Evolutionary conservation across 2,329 filamentous ascomycete species (phyloP).

Genomic region (Aaosphaeria arxii): DNA sequence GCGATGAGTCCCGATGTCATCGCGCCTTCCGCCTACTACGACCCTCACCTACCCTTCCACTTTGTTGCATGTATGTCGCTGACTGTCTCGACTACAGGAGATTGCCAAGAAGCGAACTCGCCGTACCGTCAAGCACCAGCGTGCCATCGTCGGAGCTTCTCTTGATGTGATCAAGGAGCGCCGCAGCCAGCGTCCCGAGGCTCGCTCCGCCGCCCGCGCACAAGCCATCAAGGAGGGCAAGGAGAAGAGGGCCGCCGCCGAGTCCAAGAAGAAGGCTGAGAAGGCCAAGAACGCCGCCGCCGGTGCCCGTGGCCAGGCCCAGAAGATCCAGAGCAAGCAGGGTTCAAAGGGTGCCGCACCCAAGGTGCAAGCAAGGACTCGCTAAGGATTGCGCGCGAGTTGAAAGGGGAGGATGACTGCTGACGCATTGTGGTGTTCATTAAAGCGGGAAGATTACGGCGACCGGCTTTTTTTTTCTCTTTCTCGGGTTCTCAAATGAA

Average conservation of each 20-base stretch:
- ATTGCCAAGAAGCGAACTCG: constrained; percentile 99
- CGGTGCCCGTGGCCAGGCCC: constrained; percentile 72
- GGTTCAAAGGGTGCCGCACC: constrained; percentile 83
- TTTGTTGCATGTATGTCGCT: too few relatives aligned
- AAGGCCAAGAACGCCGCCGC: constrained; percentile 89
- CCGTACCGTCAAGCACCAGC: constrained; percentile 97
- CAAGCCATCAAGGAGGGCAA: constrained; percentile 96
- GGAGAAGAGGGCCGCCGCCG: constrained; percentile 90
- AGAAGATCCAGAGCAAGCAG: constrained; percentile 92
- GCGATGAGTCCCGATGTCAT: too few relatives aligned
- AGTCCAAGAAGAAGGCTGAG: constrained; percentile 96
- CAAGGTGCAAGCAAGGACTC: constrained; percentile 84
- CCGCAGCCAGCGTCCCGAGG: constrained; percentile 90
- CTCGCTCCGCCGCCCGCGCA: constrained; percentile 83
- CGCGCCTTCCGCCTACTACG: too few relatives aligned
- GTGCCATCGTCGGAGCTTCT: constrained; percentile 97
- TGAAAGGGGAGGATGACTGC: background rate
- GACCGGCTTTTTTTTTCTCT: too few relatives aligned
- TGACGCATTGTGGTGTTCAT: too few relatives aligned
- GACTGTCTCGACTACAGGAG: constrained; percentile 64
- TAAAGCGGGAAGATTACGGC: too few relatives aligned
- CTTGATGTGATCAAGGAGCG: constrained; percentile 99
- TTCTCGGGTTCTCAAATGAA: too few relatives aligned
- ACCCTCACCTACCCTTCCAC: too few relatives aligned
- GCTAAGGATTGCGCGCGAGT: constrained; percentile 58